Base-by-base conservation (phyloP, 1,139 yeast species). In the Sugiyamaella xylanicola region DNA sequence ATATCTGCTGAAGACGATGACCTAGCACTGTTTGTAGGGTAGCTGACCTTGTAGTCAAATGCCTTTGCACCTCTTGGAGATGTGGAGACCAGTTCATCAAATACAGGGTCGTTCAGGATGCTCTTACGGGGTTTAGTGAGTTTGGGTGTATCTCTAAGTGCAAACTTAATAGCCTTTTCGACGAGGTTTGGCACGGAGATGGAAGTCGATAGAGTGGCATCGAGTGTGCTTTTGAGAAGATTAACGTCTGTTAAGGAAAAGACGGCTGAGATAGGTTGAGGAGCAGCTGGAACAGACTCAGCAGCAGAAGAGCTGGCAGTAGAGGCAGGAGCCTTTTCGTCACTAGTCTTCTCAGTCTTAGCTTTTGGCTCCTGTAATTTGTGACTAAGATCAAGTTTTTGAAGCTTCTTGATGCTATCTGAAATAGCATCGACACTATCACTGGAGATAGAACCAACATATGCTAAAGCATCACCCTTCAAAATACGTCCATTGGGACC, bases 391-490 rank as follows among this genome's bases (percentile, higher is more conserved):
- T 93, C 98, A 61, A 92, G 77, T 65, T 85, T 87, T 61, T 83
- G 79, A 61, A 81, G 80, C 51, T 78, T 74, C 56, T 80, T 76
- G 63, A 92, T 73, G 67, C 77, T 85, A 43, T 80, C 73, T 8
- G 88, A 76, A 56, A 92, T 76, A 21, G 73, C 69, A 19, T 72
- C 69, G 27, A 85, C 82, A 11, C 84, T 74, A 5, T 80, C 83
- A 50, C 75, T 66, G 15, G 87, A 72, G 57, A 92, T 87, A 60
- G 80, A 71, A 25, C 98, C 97, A 56, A 92, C 70, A 68, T 82
- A 84, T 0, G 96, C 95, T 63, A 92, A 79, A 1, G 92, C 90
- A 70, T 93, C 99, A 60, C 98, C 98, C 74, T 87, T 88, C 62
- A 91, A 77, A 51, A 93, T 71, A 66, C 96, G 81, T 17, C 97